Conservation (phyloP, 345 rosid genomes). For the Alliaria petiolata region DNA sequence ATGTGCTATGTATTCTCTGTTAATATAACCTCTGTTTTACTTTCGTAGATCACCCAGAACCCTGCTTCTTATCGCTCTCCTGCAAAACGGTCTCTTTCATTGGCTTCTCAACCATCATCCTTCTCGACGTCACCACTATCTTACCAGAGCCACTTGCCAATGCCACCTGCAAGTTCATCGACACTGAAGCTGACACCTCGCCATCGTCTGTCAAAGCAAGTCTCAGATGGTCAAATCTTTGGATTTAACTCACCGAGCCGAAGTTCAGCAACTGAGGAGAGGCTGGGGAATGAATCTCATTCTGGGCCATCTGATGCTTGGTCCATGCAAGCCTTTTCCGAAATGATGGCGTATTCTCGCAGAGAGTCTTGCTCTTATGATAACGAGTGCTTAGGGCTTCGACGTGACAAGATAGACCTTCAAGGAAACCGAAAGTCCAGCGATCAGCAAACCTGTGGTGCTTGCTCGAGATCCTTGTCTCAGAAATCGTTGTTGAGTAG, state of each 20-base stretch:
- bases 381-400: conserved; percentile 41
- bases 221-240: conserved; percentile 29
- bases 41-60: conserved; percentile 11
- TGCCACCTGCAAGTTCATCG: conserved; percentile 41
- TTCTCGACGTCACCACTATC: conserved; percentile 44
- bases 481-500: conserved; percentile 68
- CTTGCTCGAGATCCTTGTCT: conserved; percentile 69
- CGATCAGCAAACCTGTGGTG: conserved; percentile 72
- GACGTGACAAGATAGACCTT: conserved; percentile 42
- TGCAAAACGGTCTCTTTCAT: conserved; percentile 45
- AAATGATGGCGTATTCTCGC: conserved; percentile 61
- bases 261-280: conserved; percentile 23
- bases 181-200: conserved; percentile 35
- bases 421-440: conserved; percentile 37
- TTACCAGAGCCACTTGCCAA: conserved; percentile 40
- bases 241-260: conserved; percentile 25
- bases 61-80: conserved; percentile 50
- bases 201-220: conserved; percentile 44
- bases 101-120: conserved; percentile 67
- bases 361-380: conserved; percentile 69
- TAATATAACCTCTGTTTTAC: conserved; percentile 4
- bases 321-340: conserved; percentile 83
- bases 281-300: conserved; percentile 43
- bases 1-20: not conserved
- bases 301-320: conserved; percentile 72